Evolutionary conservation across 1,284 basidiomycete species (phyloP), one percentile per base, ranked within the genome.

Genomic region (Ganoderma boninense): DNA sequence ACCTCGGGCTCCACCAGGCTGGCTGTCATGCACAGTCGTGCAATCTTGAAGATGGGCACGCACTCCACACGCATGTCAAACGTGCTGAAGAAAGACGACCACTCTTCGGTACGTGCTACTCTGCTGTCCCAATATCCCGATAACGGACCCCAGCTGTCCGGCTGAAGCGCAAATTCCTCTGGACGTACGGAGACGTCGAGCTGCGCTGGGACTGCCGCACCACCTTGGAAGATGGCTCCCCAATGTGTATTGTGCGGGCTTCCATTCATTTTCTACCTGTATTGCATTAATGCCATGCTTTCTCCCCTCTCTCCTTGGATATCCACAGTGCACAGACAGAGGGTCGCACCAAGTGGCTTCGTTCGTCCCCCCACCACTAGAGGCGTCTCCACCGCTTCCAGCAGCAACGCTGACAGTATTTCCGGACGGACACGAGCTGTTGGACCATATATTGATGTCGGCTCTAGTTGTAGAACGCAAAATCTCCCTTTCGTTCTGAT

Each of bases 401-500:
- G 79, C 81, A 14, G 82, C 84, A 1, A 80, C 78, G 0, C 78
- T 86, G 20, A 85, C 84, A 0, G 79, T 86, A 7, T 85, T 84
- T 64, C 84, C 85, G 0, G 79, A 83, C 63, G 85, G 84, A 2
- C 83, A 85, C 65, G 80, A 80, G 62, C 75, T 79, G 42, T 81
- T 87, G 68, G 85, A 86, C 65, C 84, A 86, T 63, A 84, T 86
- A 32, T 69, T 86, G 2, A 68, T 86, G 2, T 85, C 84, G 2
- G 82, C 84, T 0, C 71, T 87, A 42, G 79, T 85, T n/a, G 76
- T 86, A 2, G 84, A 85, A 69, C 76, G 84, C 64, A 85, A 83
- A 75, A 71, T 83, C 70, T 82, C 79, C 40, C 66, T 80, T 14
- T 76, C 75, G 14, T 76, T 72, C 66, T 79, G 70, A 77, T 11